Base-by-base conservation (phyloP, 176 grass and related monocot genomes). In the Oryza punctata region DNA sequence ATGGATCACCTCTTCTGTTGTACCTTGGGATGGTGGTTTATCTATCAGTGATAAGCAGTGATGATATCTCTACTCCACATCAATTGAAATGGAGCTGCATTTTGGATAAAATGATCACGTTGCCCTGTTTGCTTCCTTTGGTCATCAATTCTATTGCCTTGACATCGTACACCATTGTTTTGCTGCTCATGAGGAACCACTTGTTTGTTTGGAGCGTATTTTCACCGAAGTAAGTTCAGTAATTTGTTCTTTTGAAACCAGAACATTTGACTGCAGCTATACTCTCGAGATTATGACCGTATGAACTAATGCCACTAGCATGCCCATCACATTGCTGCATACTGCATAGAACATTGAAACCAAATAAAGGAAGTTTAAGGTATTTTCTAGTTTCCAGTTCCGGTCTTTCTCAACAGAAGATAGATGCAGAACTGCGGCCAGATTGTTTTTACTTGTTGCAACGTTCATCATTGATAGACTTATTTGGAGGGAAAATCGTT, bases 161-260 rank as follows among this genome's bases (percentile, higher is more conserved):
- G 77, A 93, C 87, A 78, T 86, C 89, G 30, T 95, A 93, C 86
- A 98, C 96, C 19, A 90, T 92, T 23, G 88, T 95, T 69, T 85
- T 98, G 77, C 73, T 93, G 67, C 83, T 95, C 78, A 95, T 95
- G 93, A 98, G 96, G 81, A 92, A 92, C 74, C 96, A 98, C 89
- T 72, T 98, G 79, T 98, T 98, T 83, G 91, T 95, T 76, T 94
- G 96, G 96, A 98, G 96, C 43, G 91, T 98, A 12, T 98, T 98
- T 88, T 98, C 96, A 61, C 96, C 91, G 67, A 98, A 98, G 93
- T 98, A 90, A 90, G 93, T n/a, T 45, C 10, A n/a, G 66, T 60
- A 64, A 15, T 37, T 29, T 72, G 44, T 19, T 79, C n/a, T 11
- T 44, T 26, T 61, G 29, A 57, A 43, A 64, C 3, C 23, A 76